phyloP scores from a whole-genome alignment of 768 basidiomycete species.

The Lenzites betulinus region DNA sequence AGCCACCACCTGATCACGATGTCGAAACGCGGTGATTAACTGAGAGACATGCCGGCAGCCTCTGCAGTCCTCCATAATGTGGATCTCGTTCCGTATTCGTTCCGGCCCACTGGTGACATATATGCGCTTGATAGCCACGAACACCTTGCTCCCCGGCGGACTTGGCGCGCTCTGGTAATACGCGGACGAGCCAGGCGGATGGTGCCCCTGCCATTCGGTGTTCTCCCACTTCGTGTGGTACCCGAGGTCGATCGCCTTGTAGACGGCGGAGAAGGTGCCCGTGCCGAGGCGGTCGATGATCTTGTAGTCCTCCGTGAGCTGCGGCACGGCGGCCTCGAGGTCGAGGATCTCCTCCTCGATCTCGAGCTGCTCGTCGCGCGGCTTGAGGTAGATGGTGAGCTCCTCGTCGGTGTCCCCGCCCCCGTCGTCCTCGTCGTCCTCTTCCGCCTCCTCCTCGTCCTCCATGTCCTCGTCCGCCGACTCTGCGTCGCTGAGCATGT shows the following conservation, averaged over 20 bases:
- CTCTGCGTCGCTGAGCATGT: constrained; percentile 36
- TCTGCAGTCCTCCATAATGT: constrained; percentile 84
- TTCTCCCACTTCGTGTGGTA: constrained; percentile 81
- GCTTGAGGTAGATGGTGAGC: constrained; percentile 55
- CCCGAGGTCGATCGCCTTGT: constrained; percentile 87
- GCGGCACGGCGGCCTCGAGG: constrained; percentile 65
- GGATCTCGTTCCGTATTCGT: constrained; percentile 89
- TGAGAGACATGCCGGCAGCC: constrained; percentile 89
- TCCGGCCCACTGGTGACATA: constrained; percentile 95
- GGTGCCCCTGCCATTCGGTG: constrained; percentile 66
- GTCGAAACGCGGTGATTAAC: constrained; percentile 91
- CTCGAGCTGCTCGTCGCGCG: constrained; percentile 68
- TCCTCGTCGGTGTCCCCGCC: constrained; percentile 61
- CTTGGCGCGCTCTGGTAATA: constrained; percentile 57
- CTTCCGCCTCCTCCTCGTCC: constrained; percentile 30
- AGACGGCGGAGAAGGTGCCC: constrained; percentile 99
- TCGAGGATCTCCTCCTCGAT: constrained; percentile 78
- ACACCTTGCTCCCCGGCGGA: constrained; percentile 53
- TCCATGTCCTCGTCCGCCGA: constrained; percentile 50
- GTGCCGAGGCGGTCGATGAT: constrained; percentile 92
- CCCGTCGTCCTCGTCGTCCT: constrained; percentile 38
- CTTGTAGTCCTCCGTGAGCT: constrained; percentile 67
- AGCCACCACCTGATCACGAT: constrained; percentile 89
- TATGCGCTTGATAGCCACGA: constrained; percentile 94
- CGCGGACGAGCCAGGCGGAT: constrained; percentile 63